Percentiles rank a stretch among this genome's conserved stretches.
Conservation (phyloP, 1,284 basidiomycete species). For the Cystobasidium pallidum region DNA sequence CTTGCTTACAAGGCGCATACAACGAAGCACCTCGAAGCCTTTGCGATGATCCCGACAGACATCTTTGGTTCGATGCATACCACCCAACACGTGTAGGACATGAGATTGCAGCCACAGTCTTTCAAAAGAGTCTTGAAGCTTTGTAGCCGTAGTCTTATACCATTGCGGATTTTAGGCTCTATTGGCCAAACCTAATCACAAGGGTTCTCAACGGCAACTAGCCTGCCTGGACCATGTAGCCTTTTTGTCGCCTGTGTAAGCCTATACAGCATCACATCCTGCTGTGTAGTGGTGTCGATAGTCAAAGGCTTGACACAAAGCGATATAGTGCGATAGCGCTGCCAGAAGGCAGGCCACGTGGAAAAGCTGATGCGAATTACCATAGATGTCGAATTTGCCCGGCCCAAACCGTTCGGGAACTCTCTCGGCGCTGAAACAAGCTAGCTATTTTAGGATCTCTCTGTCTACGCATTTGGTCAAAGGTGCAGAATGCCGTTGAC, state of each 20-base stretch:
- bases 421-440: slow-evolving; percentile 48
- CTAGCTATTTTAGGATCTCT: no score
- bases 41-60: slow-evolving; percentile 27
- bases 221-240: no score
- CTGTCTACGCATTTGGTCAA: no score
- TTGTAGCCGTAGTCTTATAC: not conserved
- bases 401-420: slow-evolving; percentile 50
- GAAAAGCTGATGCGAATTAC: slow-evolving; percentile 51
- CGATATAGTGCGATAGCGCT: slow-evolving; percentile 35
- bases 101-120: slow-evolving; percentile 8
- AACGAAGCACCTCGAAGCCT: slow-evolving; percentile 10
- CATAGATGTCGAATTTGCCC: slow-evolving; percentile 49
- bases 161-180: no score
- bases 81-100: slow-evolving; percentile 34
- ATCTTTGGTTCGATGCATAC: slow-evolving; percentile 36
- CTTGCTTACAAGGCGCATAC: slow-evolving; percentile 31
- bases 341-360: slow-evolving; percentile 46
- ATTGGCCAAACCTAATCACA: no score
- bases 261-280: not conserved
- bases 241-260: no score
- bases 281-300: slow-evolving; percentile 8
- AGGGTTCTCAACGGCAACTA: no score
- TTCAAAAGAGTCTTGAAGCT: slow-evolving; percentile 10
- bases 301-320: slow-evolving; percentile 30
- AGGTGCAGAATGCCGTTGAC: not conserved